These are phyloP conservation scores for Melocanna baccifera DNA, from an alignment of 176 grass and related monocot species.

Conservation along the genomic window DNA sequence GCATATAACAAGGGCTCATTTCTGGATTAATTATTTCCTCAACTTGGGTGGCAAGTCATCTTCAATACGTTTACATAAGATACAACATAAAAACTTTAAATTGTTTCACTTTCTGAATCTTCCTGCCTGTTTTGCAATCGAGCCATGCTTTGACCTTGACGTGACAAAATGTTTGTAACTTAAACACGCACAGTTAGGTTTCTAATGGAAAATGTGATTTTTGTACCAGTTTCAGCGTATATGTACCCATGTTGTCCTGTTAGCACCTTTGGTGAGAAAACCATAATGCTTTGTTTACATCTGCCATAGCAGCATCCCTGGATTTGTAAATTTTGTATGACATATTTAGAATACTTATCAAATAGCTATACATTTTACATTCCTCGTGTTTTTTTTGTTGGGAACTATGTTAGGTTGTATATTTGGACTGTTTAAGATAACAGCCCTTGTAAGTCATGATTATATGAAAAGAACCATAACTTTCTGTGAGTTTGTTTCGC, in stretches of 20 bases:
- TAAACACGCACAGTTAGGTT: neutral
- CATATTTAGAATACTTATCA: neutral
- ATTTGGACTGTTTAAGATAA: neutral
- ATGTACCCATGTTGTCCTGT: neutral
- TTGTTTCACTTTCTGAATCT: neutral
- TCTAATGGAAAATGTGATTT: neutral
- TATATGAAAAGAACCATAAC: neutral
- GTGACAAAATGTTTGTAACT: neutral
- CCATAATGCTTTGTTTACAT: neutral
- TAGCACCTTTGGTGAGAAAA: neutral
- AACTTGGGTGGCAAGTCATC: too few species aligned
- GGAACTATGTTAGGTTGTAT: neutral
- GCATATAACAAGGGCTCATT: neutral
- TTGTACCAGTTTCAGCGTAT: neutral
- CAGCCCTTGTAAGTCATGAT: neutral
- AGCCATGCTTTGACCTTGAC: neutral
- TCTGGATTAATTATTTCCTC: neutral
- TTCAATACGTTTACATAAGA: neutral
- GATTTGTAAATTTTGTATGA: constrained; percentile 2
- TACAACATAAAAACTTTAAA: neutral
- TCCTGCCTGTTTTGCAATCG: neutral
- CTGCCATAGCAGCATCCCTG: neutral
- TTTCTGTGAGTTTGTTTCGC: neutral
- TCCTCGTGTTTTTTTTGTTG: neutral
- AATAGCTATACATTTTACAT: neutral